Conservation (phyloP, 495 filamentous ascomycete genomes). For the Aspergillus taichungensis region DNA sequence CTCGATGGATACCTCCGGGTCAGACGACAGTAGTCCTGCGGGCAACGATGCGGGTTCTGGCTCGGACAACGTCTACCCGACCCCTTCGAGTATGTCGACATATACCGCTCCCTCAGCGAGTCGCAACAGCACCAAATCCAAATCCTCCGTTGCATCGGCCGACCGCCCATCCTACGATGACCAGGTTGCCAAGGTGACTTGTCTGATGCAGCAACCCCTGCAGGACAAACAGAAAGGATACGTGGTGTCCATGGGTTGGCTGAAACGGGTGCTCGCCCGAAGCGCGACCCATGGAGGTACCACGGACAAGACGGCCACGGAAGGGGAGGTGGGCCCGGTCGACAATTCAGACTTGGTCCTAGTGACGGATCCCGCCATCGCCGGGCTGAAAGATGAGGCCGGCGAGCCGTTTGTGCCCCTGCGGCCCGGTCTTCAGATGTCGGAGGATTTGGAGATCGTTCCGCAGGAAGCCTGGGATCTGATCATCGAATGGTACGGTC, state of each 20-base stretch:
- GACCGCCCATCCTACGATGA: slow-evolving; percentile 59
- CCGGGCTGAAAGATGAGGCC: slow-evolving; percentile 41
- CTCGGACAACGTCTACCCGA: slow-evolving; percentile 22
- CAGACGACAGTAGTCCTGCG: slow-evolving; percentile 15
- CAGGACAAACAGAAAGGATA: slow-evolving; percentile 66
- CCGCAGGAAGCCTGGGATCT: slow-evolving; percentile 73
- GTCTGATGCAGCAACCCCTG: slow-evolving; percentile 41
- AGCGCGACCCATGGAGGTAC: slow-evolving; percentile 47
- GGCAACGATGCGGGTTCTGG: slow-evolving; percentile 11
- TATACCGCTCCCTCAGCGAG: slow-evolving; percentile 16
- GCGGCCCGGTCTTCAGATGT: slow-evolving; percentile 54
- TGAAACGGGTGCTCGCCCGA: slow-evolving; percentile 62
- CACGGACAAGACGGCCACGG: slow-evolving; percentile 48
- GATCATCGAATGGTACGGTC: slow-evolving; percentile 72
- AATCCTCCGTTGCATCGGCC: slow-evolving; percentile 5
- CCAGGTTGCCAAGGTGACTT: slow-evolving; percentile 63
- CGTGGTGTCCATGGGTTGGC: slow-evolving; percentile 71
- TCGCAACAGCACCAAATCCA: slow-evolving; percentile 9
- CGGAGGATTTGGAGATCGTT: slow-evolving; percentile 67
- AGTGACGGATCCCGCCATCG: slow-evolving; percentile 30
- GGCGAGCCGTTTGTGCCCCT: slow-evolving; percentile 64
- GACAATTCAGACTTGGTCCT: slow-evolving; percentile 68
- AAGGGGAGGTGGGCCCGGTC: slow-evolving; percentile 67
- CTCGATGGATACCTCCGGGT: slow-evolving; percentile 16
- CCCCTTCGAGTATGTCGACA: slow-evolving; percentile 23